Evolutionary conservation across 2,329 filamentous ascomycete genomes (phyloP).

Genomic region (Aspergillus sp.): DNA sequence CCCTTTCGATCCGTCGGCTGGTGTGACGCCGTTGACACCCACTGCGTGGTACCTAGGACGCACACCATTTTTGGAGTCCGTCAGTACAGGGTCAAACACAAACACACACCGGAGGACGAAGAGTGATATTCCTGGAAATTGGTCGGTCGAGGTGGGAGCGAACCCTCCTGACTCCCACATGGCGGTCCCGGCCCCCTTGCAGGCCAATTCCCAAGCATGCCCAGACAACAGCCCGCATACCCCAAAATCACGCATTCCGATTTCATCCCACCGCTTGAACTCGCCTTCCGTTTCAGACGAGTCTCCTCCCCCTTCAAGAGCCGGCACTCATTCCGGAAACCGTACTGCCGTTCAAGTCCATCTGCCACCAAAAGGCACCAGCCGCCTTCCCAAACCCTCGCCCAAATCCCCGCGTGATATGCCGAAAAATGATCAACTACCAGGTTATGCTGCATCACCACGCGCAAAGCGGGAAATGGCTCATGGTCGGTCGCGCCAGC

Average conservation of each 20-base stretch:
- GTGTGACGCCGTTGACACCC: constrained; percentile 63
- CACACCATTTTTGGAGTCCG: constrained; percentile 46
- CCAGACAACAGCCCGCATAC: constrained; percentile 36
- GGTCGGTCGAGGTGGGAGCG: constrained; percentile 28
- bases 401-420: constrained; percentile 31
- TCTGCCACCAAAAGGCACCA: constrained; percentile 43
- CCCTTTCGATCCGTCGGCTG: constrained; percentile 41
- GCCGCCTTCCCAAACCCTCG: constrained; percentile 45
- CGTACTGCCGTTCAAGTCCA: constrained; percentile 31
- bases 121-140: constrained; percentile 59
- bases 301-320: constrained; percentile 38
- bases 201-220: constrained; percentile 27
- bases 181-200: constrained; percentile 36
- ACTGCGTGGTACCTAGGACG: constrained; percentile 65
- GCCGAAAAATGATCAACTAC: constrained; percentile 29
- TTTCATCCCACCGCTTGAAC: constrained; percentile 43
- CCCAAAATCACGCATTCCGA: constrained; percentile 49
- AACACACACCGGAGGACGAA: constrained; percentile 42
- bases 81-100: constrained; percentile 30
- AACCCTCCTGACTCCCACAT: constrained; percentile 35
- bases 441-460: constrained; percentile 31
- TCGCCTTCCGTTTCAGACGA: constrained; percentile 45
- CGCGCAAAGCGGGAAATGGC: constrained; percentile 38
- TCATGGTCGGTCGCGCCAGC: constrained; percentile 36
- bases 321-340: constrained; percentile 37